Conservation (phyloP, 768 basidiomycete species). For the Lactarius quietus region DNA sequence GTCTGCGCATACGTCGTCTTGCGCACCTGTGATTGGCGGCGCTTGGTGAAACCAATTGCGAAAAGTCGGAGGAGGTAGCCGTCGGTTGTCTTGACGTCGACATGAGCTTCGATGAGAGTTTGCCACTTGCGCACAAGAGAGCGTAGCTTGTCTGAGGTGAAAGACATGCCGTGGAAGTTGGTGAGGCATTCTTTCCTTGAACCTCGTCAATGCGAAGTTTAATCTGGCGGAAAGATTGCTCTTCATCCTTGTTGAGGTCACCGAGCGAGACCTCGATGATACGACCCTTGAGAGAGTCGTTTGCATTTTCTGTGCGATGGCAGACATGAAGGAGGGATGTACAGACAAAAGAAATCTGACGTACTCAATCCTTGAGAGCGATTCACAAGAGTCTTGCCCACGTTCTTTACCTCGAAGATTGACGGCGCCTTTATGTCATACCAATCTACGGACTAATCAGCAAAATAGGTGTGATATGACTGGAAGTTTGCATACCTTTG, state of each 20-base stretch:
- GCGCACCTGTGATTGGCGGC: constrained; percentile 91
- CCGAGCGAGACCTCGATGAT: constrained; percentile 94
- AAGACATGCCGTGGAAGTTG: constrained; percentile 99
- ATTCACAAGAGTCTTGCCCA: constrained; percentile 99
- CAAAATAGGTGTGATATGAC: not conserved
- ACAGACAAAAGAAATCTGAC: constrained; percentile 36
- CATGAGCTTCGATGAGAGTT: constrained; percentile 96
- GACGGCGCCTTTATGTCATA: constrained; percentile 99
- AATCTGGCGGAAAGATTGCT: constrained; percentile 99
- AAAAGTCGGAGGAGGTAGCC: constrained; percentile 99
- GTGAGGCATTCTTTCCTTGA: constrained; percentile 99
- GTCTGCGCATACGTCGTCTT: constrained; percentile 99
- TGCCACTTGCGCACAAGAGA: constrained; percentile 99
- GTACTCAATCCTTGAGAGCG: constrained; percentile 95
- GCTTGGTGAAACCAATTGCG: constrained; percentile 98
- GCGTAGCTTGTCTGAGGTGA: constrained; percentile 99
- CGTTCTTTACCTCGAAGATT: constrained; percentile 93
- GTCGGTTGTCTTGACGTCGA: constrained; percentile 98
- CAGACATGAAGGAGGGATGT: constrained; percentile 21
- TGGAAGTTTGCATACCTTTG: constrained; percentile 65
- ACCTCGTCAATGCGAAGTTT: constrained; percentile 95
- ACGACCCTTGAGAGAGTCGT: constrained; percentile 96
- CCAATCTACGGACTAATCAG: constrained; percentile 66
- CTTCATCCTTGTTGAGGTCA: constrained; percentile 99
- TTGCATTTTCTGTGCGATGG: constrained; percentile 79